Evolutionary conservation across 805 yeast species (phyloP), one percentile per base, ranked within the genome.

Genomic region (Torulaspora microellipsoides): DNA sequence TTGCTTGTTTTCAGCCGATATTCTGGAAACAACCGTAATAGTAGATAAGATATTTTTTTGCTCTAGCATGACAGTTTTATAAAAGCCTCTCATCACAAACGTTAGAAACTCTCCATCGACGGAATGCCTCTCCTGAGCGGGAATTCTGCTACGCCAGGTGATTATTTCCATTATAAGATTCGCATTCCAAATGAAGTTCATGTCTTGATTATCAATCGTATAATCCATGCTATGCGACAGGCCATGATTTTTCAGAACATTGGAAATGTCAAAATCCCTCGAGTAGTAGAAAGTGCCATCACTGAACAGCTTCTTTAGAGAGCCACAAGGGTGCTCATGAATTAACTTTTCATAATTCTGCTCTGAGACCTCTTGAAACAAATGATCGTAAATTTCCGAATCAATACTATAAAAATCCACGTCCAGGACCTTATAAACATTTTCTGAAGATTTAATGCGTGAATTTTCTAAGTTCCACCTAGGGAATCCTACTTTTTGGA

Each of bases 201-300:
- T 76, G 59, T 83, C 95, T 55, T 78, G 81, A 40, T 84, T 72
- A 42, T 60, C 68, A 41, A 60, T 65, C 45, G 67, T 66, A 49
- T 64, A 65, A 42, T 68, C 69, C 42, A 65, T 52, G 27, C 59
- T 55, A 8, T 64, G 58, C 15, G 65, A 56, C 5, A 79, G 62
- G 8, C 86, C 87, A 60, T 93, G 70, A 45, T 76, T 78, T 64
- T 91, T 97, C 37, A 90, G 65, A 3, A 77, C 72, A 34, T 85
- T 83, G 0, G 98, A 91, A 47, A 93, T 67, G 60, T 93, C 99
- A 60, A 88, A 91, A 62, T 86, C 90, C 25, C 86, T 80, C 20
- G 96, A 85, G 66, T 81, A 93, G 65, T 86, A 90, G 60, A 91
- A 93, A 1, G 90, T 80, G 2, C 97, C 97, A 58, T 83, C 85